Percentiles rank a stretch among this genome's conserved stretches.
Evolutionary conservation across 148 eudicot genomes (phyloP).

Genomic region (Amaranthus cruentus): DNA sequence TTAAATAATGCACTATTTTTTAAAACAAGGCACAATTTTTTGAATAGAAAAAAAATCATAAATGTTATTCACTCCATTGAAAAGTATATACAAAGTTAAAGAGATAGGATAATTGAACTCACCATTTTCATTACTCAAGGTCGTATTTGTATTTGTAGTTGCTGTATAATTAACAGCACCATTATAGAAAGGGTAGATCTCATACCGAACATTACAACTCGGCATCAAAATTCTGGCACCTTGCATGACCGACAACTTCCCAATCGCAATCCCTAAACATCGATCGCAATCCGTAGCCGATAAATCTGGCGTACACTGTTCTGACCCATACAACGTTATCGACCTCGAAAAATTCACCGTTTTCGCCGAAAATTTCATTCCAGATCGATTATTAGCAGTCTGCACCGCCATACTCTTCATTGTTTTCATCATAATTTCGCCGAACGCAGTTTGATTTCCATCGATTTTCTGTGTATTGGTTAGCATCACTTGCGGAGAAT

Average conservation of each 20-base stretch:
- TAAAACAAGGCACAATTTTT: too few relatives aligned
- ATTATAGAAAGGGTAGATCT: slow-evolving; percentile 12
- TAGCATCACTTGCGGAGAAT: slow-evolving; percentile 10
- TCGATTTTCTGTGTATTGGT: slow-evolving; percentile 15
- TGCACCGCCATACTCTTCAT: not conserved
- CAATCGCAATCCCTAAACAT: slow-evolving; percentile 5
- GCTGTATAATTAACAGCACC: not conserved
- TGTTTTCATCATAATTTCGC: not conserved
- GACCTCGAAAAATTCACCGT: not conserved
- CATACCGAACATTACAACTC: slow-evolving; percentile 31
- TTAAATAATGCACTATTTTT: too few relatives aligned
- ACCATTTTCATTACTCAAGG: not conserved
- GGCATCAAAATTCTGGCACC: slow-evolving; percentile 20
- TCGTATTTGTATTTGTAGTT: not conserved
- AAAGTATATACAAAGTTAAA: too few relatives aligned
- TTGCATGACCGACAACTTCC: not conserved
- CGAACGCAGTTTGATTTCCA: slow-evolving; percentile 13
- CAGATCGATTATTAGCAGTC: slow-evolving; percentile 3
- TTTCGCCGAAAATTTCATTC: not conserved
- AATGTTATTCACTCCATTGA: too few relatives aligned
- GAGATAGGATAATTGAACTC: too few relatives aligned
- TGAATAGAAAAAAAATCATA: too few relatives aligned
- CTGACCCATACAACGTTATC: not conserved
- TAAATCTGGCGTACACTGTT: slow-evolving; percentile 29
- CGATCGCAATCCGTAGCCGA: slow-evolving; percentile 8